Base-by-base conservation (phyloP, 495 filamentous ascomycete genomes). In the Penicillium bialowiezense region DNA sequence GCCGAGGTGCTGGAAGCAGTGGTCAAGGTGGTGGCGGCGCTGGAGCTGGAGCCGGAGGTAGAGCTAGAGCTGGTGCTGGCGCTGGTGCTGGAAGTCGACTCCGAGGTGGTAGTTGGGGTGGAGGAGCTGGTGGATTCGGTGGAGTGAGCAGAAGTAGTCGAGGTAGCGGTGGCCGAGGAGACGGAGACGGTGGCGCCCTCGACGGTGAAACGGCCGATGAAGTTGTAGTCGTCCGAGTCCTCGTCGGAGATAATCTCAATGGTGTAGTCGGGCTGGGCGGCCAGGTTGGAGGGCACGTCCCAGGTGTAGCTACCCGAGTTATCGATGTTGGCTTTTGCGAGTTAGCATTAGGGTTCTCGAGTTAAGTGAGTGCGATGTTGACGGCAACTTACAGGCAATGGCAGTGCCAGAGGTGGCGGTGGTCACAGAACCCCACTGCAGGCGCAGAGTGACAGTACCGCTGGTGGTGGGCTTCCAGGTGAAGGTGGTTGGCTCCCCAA, bases 271-370 rank as follows among this genome's bases (percentile, higher is more conserved):
- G 59, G 59, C 48, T 73, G 67, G 49, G 60, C 64, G 28, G 64
- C 63, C 39, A 80, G 63, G 41, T 67, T 47, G 38, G 66, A 44
- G 34, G 71, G 69, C 7, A 76, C 67, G n/a, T 64, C 67, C 78
- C 82, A 85, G 50, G 72, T 76, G 70, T 69, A 84, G 50, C 61
- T 69, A 52, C 83, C 83, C 36, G 68, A 70, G 72, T 87, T 86
- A 39, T 60, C 40, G 56, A 84, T 75, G 52, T 59, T 58, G 18
- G 70, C 81, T 85, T 41, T 12, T 29, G 47, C 18, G 31, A 44
- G 47, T 60, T 44, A 69, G 59, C 47, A 41, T 29, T 14, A 20
- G 10, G 29, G 3, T 23, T 15, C 19, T 17, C 3, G 15, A 23
- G 20, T n/a, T 10, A 20, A 34, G 21, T 33, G 13, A 14, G 18